phyloP scores from a whole-genome alignment of 768 basidiomycete genomes.

The Hygrocybe punicea region DNA sequence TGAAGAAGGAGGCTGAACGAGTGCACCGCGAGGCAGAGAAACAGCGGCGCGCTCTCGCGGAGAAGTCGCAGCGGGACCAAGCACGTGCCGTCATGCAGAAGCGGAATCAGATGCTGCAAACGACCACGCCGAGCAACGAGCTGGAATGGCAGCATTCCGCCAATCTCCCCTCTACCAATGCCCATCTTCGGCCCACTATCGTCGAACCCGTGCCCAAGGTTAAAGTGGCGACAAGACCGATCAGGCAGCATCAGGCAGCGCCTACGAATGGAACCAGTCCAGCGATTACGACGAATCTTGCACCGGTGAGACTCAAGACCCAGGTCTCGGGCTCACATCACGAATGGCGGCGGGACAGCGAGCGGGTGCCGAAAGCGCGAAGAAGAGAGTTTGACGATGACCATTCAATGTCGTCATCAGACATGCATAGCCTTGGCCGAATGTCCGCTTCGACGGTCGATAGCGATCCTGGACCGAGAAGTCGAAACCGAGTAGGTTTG shows the following conservation, averaged over 20 bases:
- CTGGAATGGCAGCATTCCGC: constrained; percentile 32
- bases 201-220: constrained; percentile 41
- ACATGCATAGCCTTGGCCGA: constrained; percentile 69
- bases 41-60: constrained; percentile 72
- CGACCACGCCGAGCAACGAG: constrained; percentile 48
- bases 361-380: constrained; percentile 71
- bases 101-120: constrained; percentile 70
- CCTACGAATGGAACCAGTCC: constrained; percentile 39
- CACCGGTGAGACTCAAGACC: constrained; percentile 52
- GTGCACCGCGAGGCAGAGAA: constrained; percentile 78
- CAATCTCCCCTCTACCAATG: constrained; percentile 37
- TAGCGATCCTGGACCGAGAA: constrained; percentile 78
- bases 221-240: constrained; percentile 59
- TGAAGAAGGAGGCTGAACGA: constrained; percentile 79
- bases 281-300: constrained; percentile 52
- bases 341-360: constrained; percentile 52
- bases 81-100: constrained; percentile 92
- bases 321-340: constrained; percentile 32
- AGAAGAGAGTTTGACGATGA: constrained; percentile 86
- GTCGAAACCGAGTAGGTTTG: constrained; percentile 59
- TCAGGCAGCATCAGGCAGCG: constrained; percentile 48
- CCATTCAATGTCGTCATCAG: constrained; percentile 87
- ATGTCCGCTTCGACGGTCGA: constrained; percentile 80
- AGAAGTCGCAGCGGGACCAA: constrained; percentile 77
- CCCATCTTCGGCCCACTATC: constrained; percentile 43